A percentile compares a stretch with the other conserved stretches of the same genome.
phyloP scores from a whole-genome alignment of 129 eudicot genomes.

The Logfia minima region DNA sequence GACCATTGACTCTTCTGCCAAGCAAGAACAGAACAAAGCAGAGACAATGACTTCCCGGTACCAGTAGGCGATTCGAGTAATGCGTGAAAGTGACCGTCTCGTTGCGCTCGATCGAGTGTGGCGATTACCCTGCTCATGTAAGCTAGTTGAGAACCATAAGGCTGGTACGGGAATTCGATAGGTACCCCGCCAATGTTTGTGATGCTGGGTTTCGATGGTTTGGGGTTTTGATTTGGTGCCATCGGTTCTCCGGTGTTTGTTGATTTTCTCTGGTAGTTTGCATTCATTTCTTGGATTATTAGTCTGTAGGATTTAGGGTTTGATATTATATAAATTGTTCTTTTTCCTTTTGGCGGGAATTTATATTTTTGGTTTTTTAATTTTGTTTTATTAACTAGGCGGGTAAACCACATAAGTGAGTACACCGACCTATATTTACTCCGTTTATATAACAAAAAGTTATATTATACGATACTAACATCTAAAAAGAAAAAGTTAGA shows the following conservation, averaged over 20 bases:
- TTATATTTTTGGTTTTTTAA: too few relatives aligned
- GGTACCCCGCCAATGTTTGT: conserved; percentile 71
- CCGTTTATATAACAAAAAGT: too few relatives aligned
- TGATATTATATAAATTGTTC: background rate
- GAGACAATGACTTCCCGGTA: conserved; percentile 84
- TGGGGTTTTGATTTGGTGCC: background rate
- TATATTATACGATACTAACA: too few relatives aligned
- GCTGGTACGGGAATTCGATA: conserved; percentile 86
- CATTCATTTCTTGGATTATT: background rate
- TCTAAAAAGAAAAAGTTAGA: too few relatives aligned
- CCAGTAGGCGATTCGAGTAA: conserved; percentile 97
- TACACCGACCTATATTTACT: too few relatives aligned
- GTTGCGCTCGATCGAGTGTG: conserved; percentile 75
- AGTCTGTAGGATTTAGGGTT: background rate
- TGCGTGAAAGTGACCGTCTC: conserved; percentile 80
- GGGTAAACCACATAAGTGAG: background rate
- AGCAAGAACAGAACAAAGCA: conserved; percentile 87
- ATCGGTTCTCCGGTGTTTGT: background rate
- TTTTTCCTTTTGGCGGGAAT: background rate
- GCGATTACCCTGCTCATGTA: conserved; percentile 82
- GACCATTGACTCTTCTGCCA: conserved; percentile 67
- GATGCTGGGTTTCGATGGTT: conserved; percentile 34
- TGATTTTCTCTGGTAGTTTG: background rate
- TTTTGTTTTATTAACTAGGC: too few relatives aligned
- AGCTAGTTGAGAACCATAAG: conserved; percentile 85